phyloP scores from a whole-genome alignment of 768 basidiomycete species.

The Bullera alba region DNA sequence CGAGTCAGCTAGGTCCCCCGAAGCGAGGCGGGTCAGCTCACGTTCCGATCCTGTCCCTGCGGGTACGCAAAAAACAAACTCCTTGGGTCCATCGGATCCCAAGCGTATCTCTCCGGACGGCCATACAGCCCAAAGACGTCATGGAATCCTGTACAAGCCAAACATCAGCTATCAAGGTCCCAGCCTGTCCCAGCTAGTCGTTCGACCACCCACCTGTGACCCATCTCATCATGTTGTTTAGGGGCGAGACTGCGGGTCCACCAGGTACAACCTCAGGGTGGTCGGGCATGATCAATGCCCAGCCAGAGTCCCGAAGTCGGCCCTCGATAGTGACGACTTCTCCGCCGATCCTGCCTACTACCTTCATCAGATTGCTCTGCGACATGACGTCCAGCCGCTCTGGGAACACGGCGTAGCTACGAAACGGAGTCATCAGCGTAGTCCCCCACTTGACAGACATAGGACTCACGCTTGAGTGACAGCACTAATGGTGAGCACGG shows the following conservation, averaged over 20 bases:
- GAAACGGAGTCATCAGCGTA: background rate
- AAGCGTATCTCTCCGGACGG: constrained; percentile 73
- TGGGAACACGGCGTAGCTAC: constrained; percentile 74
- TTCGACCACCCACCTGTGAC: constrained; percentile 57
- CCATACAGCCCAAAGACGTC: constrained; percentile 86
- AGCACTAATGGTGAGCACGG: constrained; percentile 61
- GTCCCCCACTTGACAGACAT: no score
- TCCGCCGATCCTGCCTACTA: constrained; percentile 76
- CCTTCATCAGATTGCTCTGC: constrained; percentile 80
- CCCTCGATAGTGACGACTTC: constrained; percentile 64
- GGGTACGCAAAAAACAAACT: constrained; percentile 95
- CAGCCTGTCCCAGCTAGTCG: background rate
- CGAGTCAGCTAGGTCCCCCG: constrained; percentile 2
- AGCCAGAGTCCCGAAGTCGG: constrained; percentile 59
- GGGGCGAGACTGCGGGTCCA: constrained; percentile 47
- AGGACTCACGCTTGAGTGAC: constrained; percentile 64
- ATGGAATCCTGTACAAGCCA: constrained; percentile 65
- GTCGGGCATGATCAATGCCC: constrained; percentile 87
- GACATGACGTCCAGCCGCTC: constrained; percentile 88
- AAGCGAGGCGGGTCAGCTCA: constrained; percentile 49
- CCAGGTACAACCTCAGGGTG: constrained; percentile 11
- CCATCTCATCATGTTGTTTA: constrained; percentile 85
- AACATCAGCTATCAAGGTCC: background rate
- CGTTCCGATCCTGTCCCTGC: constrained; percentile 72
- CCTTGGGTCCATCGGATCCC: constrained; percentile 74